phyloP scores from a whole-genome alignment of 169 alveolate genomes.

The Plasmodium knowlesi region DNA sequence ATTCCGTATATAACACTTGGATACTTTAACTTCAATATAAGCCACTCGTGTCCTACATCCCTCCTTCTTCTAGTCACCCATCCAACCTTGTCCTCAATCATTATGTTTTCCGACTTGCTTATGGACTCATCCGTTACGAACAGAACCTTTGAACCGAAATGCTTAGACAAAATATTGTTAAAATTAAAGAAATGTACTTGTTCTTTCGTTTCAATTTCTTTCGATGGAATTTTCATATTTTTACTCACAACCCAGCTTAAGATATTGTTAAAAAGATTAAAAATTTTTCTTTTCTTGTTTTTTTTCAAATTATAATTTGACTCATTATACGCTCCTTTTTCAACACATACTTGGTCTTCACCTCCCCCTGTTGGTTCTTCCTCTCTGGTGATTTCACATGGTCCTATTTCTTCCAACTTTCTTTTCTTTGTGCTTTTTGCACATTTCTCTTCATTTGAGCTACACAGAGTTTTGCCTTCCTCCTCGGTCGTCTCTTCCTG shows the following conservation, averaged over 20 bases:
- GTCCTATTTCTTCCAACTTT: conserved; percentile 10
- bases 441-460: not conserved
- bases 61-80: conserved; percentile 76
- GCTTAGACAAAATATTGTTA: conserved; percentile 46
- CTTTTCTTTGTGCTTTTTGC: conserved; percentile 7
- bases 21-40: conserved; percentile 33
- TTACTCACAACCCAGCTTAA: conserved; percentile 56
- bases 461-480: not conserved
- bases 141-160: conserved; percentile 36
- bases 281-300: conserved; percentile 29
- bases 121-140: conserved; percentile 72
- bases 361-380: not conserved
- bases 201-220: conserved; percentile 46
- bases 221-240: conserved; percentile 40
- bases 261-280: conserved; percentile 35
- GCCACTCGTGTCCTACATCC: conserved; percentile 75
- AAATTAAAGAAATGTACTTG: conserved; percentile 57
- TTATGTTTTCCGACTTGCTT: conserved; percentile 51
- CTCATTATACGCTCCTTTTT: not conserved
- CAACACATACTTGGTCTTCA: not conserved
- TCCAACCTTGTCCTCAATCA: conserved; percentile 39
- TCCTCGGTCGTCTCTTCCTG: not conserved
- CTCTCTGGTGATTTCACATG: not conserved
- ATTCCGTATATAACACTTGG: conserved; percentile 71
- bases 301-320: not conserved